A percentile compares a stretch with the other conserved stretches of the same genome.
Conservation (phyloP, 352 stramenopile species). For the Elongisporangium anandrum region DNA sequence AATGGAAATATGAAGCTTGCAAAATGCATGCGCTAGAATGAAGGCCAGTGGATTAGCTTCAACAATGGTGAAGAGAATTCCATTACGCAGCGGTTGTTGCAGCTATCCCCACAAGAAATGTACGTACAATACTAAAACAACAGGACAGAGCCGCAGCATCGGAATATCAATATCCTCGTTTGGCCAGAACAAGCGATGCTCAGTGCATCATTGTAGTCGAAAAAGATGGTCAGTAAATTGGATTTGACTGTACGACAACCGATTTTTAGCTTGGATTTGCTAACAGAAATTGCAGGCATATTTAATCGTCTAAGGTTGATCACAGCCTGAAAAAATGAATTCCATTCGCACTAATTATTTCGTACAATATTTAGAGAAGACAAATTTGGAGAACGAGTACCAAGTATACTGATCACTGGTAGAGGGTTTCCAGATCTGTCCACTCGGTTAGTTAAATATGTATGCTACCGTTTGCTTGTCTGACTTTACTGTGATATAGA, state of each 20-base stretch:
- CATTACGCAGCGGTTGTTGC: constrained; percentile 75
- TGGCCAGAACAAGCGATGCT: constrained; percentile 57
- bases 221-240: constrained; percentile 85
- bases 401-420: constrained; percentile 92
- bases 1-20: background rate
- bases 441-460: constrained; percentile 46
- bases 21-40: constrained; percentile 22
- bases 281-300: constrained; percentile 60
- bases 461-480: background rate
- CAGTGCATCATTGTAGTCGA: constrained; percentile 92
- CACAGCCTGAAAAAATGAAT: background rate
- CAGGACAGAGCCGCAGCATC: background rate
- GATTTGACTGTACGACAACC: background rate
- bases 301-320: constrained; percentile 88
- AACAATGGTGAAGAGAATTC: constrained; percentile 55
- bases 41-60: constrained; percentile 52
- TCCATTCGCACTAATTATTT: background rate
- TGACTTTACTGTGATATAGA: constrained; percentile 16
- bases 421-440: constrained; percentile 94
- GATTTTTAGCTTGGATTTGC: background rate
- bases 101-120: constrained; percentile 45
- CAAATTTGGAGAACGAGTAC: constrained; percentile 81
- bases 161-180: background rate
- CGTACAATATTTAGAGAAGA: constrained; percentile 46
- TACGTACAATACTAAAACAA: constrained; percentile 9